These are phyloP conservation scores for Ceratocystis harringtonii DNA, from an alignment of 2,329 filamentous ascomycete species.

Conservation along the genomic window DNA sequence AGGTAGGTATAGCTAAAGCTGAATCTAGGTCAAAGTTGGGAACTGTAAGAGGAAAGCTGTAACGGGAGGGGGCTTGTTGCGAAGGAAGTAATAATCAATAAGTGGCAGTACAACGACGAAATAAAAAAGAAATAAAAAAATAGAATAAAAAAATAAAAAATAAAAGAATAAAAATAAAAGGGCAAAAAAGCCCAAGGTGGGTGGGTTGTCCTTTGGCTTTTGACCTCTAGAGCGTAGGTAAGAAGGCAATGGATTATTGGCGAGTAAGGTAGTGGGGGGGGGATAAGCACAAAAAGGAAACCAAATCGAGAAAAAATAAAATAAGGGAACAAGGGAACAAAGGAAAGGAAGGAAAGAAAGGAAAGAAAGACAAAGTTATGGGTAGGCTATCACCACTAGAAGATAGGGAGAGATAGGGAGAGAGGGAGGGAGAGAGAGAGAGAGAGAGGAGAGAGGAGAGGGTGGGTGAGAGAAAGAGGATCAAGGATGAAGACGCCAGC, in stretches of 20 bases:
- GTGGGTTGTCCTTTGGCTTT: too few species aligned
- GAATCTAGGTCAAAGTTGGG: neutral
- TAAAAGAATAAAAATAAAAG: neutral
- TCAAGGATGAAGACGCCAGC: conserved; percentile 7
- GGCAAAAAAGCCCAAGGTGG: too few species aligned
- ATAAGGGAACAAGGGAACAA: neutral
- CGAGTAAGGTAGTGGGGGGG: neutral
- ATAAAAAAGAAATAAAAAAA: neutral
- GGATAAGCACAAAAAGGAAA: neutral
- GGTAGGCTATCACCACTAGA: neutral
- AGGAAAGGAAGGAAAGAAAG: conserved; percentile 9
- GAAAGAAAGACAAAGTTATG: conserved; percentile 5
- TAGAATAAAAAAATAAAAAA: neutral
- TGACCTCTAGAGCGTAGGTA: too few species aligned
- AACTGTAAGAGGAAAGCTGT: conserved; percentile 1
- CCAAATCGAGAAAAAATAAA: conserved; percentile 7
- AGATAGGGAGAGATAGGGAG: conserved; percentile 6
- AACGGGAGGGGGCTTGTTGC: neutral
- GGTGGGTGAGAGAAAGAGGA: conserved; percentile 4
- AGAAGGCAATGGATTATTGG: neutral
- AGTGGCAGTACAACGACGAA: neutral
- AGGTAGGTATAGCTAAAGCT: neutral
- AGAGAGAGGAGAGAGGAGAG: neutral
- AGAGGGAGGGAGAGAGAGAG: conserved; percentile 6
- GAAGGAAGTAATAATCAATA: neutral